These are phyloP conservation scores for Halophytophthora batemanensis DNA, from an alignment of 352 stramenopile genomes.

Conservation along the genomic window DNA sequence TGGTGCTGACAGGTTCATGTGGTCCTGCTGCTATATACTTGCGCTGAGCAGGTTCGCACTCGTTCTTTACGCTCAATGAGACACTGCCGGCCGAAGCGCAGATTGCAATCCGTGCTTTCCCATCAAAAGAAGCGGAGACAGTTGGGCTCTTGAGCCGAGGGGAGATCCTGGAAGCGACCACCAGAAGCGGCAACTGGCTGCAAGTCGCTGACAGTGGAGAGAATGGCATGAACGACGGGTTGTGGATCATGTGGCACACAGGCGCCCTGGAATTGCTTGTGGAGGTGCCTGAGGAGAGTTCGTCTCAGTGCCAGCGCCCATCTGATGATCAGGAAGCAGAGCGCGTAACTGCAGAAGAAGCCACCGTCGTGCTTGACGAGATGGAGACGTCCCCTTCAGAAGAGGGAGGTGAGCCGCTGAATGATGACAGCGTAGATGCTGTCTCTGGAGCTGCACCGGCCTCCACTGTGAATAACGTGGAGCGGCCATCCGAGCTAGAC, in stretches of 20 bases:
- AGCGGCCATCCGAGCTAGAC: background rate
- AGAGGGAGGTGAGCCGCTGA: background rate
- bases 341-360: background rate
- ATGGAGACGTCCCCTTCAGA: background rate
- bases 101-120: conserved; percentile 62
- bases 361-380: background rate
- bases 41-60: conserved; percentile 25
- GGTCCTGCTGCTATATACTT: conserved; percentile 6
- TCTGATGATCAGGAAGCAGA: conserved; percentile 1
- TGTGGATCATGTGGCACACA: conserved; percentile 74
- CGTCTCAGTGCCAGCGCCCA: conserved; percentile 16
- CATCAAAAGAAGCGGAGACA: conserved; percentile 56
- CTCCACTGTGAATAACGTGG: background rate
- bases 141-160: conserved; percentile 48
- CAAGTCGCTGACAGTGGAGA: conserved; percentile 24
- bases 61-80: conserved; percentile 60
- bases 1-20: conserved; percentile 10
- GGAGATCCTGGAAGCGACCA: conserved; percentile 53
- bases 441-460: background rate
- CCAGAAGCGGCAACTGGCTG: conserved; percentile 50
- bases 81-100: conserved; percentile 54
- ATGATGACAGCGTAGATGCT: background rate
- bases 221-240: conserved; percentile 11
- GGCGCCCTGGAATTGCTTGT: conserved; percentile 45
- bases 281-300: conserved; percentile 28